These are phyloP conservation scores for Plasmodium sp. DNA, from an alignment of 169 alveolate genomes.

Conservation along the genomic window DNA sequence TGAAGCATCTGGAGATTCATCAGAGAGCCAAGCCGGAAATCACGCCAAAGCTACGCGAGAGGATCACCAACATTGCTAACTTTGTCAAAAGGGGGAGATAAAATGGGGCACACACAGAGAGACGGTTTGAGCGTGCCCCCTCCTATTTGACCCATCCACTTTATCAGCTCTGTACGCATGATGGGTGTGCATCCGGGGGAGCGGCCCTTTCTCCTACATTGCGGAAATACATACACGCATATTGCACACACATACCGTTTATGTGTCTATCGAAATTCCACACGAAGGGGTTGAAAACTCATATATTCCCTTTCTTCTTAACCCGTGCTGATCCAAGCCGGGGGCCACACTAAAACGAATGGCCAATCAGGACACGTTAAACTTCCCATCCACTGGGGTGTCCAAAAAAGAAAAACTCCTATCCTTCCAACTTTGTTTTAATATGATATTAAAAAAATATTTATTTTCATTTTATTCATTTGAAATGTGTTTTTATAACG, in stretches of 20 bases:
- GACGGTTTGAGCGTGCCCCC: not conserved
- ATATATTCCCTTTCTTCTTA: not conserved
- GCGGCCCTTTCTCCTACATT: not conserved
- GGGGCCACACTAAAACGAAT: not conserved
- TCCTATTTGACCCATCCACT: not conserved
- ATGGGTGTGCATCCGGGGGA: not conserved
- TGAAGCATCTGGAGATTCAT: conserved; percentile 84
- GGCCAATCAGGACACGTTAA: not conserved
- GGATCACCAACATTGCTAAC: conserved; percentile 78
- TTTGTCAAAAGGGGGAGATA: conserved; percentile 75
- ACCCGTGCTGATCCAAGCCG: not conserved
- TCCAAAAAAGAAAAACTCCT: not conserved
- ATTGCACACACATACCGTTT: not conserved
- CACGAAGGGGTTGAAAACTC: not conserved
- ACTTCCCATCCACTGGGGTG: not conserved
- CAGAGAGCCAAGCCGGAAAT: conserved; percentile 80
- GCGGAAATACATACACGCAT: not conserved
- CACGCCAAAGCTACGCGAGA: conserved; percentile 72
- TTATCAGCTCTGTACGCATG: not conserved
- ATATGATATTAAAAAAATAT: not conserved
- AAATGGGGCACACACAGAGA: not conserved
- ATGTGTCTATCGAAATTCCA: not conserved
- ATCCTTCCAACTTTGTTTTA: not conserved
- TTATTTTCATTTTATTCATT: not conserved
- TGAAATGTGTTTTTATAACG: not conserved